phyloP scores from a whole-genome alignment of 495 filamentous ascomycete species.

The Hyaloscypha bicolor region DNA sequence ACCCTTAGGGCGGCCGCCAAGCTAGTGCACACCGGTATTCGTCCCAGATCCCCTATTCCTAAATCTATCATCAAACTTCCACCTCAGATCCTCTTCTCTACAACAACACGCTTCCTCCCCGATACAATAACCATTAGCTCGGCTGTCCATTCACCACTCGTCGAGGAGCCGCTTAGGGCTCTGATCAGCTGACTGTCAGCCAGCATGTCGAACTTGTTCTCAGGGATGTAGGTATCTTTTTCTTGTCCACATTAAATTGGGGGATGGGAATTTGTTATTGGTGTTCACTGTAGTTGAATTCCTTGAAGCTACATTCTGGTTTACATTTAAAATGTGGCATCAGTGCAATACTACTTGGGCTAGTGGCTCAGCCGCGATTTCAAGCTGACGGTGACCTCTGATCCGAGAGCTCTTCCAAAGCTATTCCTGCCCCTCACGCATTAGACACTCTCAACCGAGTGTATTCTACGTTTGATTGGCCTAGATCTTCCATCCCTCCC shows the following conservation, averaged over 20 bases:
- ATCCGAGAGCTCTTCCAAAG: not conserved
- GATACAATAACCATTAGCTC: not conserved
- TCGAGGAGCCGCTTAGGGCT: not conserved
- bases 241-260: not conserved
- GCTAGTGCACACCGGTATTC: no score
- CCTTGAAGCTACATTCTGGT: not conserved
- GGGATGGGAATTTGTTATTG: not conserved
- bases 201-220: constrained; percentile 76
- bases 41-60: no score
- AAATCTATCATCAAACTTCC: not conserved
- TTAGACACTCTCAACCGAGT: no score
- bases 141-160: not conserved
- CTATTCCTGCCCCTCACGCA: no score
- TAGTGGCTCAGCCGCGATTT: constrained; percentile 20
- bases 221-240: constrained; percentile 69
- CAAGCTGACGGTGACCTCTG: constrained; percentile 7
- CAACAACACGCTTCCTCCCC: not conserved
- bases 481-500: no score
- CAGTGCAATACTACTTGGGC: constrained; percentile 3
- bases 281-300: not conserved
- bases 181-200: not conserved
- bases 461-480: no score
- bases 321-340: not conserved
- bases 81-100: not conserved
- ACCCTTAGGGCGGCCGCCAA: no score